Evolutionary conservation across 257 asterid genomes (phyloP).

Genomic region (Fraxinus americana): DNA sequence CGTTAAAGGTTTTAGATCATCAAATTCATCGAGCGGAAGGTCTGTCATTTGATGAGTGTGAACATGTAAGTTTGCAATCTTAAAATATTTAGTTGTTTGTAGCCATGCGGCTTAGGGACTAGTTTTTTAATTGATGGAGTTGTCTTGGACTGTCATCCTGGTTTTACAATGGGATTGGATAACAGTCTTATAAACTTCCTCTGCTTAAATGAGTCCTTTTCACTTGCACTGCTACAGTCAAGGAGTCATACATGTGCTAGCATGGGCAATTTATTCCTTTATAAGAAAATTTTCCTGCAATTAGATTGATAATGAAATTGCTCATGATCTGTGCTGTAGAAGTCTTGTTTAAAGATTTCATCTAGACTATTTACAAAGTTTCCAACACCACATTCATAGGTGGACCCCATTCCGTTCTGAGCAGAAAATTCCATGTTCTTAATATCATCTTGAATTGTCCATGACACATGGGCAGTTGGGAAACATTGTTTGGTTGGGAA

Average conservation of each 20-base stretch:
- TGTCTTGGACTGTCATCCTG: constrained; percentile 19
- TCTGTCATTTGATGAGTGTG: constrained; percentile 77
- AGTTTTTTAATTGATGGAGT: constrained; percentile 3
- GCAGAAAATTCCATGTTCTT: neutral
- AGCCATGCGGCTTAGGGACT: neutral
- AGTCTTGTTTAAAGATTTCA: constrained; percentile 6
- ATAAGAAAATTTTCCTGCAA: neutral
- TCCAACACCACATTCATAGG: neutral
- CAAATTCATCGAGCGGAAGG: constrained; percentile 99
- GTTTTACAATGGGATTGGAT: constrained; percentile 14
- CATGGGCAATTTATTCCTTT: constrained; percentile 10
- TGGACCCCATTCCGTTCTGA: neutral
- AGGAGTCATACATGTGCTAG: constrained; percentile 20
- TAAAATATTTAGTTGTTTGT: constrained; percentile 24
- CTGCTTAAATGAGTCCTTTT: constrained; percentile 11
- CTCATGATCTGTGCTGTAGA: constrained; percentile 8
- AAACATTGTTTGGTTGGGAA: neutral
- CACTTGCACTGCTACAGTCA: constrained; percentile 16
- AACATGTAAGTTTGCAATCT: constrained; percentile 61
- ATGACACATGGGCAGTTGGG: neutral
- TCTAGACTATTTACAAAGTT: constrained; percentile 9
- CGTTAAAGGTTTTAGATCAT: constrained; percentile 76
- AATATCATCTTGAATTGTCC: constrained; percentile 9
- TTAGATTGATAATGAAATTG: constrained; percentile 13
- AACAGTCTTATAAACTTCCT: constrained; percentile 10